Percentiles rank a stretch among this genome's conserved stretches.
Conservation (phyloP, 306 rosid species). For the Cyamopsis tetragonoloba region DNA sequence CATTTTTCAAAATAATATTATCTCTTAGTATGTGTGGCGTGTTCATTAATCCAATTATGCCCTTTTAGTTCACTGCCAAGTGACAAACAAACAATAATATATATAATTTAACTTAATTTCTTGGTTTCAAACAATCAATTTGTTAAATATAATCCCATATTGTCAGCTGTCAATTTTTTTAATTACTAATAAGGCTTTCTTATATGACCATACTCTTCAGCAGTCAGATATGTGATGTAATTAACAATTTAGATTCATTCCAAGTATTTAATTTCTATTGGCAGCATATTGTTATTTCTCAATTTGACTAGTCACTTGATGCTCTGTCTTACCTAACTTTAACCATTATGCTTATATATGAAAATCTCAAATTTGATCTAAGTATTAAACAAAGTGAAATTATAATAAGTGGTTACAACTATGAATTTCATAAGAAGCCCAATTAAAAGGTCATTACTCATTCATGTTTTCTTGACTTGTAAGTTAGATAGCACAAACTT, state of each 20-base stretch:
- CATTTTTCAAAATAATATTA: no score
- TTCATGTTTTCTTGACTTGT: not conserved
- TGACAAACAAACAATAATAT: no score
- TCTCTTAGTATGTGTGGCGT: not conserved
- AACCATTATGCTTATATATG: not conserved
- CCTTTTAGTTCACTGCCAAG: slow-evolving; percentile 18
- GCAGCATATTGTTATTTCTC: slow-evolving; percentile 4
- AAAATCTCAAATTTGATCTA: not conserved
- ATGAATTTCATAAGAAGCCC: not conserved
- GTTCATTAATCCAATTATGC: slow-evolving; percentile 2
- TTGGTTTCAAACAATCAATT: not conserved
- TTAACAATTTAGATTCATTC: slow-evolving; percentile 26
- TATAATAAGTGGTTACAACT: not conserved
- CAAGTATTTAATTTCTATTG: slow-evolving; percentile 13
- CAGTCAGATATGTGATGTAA: not conserved
- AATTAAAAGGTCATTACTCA: not conserved
- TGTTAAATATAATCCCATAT: not conserved
- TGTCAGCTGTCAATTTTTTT: slow-evolving; percentile 10
- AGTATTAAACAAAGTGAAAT: not conserved
- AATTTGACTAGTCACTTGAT: slow-evolving; percentile 7
- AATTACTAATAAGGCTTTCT: slow-evolving; percentile 3
- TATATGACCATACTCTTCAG: slow-evolving; percentile 20
- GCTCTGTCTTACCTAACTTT: slow-evolving; percentile 34
- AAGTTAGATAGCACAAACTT: not conserved
- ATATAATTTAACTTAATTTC: no score